Percentiles rank a stretch among this genome's conserved stretches.
These are phyloP conservation scores for Besnoitia besnoiti DNA, from an alignment of 169 alveolate species.

Conservation along the genomic window DNA sequence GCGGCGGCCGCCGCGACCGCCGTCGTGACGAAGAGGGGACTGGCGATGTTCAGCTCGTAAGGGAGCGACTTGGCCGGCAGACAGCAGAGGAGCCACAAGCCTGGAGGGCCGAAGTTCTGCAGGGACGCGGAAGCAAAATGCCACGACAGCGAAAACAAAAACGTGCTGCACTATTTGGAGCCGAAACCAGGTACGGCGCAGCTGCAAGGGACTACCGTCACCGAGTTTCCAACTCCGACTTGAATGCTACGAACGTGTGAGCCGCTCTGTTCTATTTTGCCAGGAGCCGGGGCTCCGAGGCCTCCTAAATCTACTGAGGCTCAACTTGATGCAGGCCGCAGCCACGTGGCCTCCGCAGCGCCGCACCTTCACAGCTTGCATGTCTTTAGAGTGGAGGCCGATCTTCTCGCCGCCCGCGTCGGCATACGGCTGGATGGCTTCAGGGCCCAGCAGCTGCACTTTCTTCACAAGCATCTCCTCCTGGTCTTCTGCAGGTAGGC, in stretches of 20 bases:
- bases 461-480: neutral
- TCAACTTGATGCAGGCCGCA: too few relatives aligned
- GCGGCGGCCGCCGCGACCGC: constrained; percentile 3
- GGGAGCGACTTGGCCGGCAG: neutral
- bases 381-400: neutral
- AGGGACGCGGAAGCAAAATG: neutral
- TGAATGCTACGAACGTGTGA: too few relatives aligned
- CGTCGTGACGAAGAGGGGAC: constrained; percentile 22
- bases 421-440: neutral
- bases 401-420: constrained; percentile 23
- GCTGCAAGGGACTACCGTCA: too few relatives aligned
- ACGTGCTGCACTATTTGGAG: neutral
- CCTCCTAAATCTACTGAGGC: too few relatives aligned
- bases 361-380: neutral
- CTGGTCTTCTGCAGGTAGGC: too few relatives aligned
- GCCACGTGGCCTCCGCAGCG: too few relatives aligned
- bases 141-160: neutral
- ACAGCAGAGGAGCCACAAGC: neutral
- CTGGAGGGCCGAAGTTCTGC: neutral
- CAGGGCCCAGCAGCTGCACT: constrained; percentile 18
- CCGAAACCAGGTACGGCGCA: too few relatives aligned
- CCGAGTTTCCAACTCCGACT: too few relatives aligned
- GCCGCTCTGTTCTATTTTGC: too few relatives aligned
- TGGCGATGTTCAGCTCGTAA: neutral
- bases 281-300: too few relatives aligned